These are phyloP conservation scores for Schoenoplectus triqueter DNA, from an alignment of 202 grass and related monocot genomes.

Conservation along the genomic window DNA sequence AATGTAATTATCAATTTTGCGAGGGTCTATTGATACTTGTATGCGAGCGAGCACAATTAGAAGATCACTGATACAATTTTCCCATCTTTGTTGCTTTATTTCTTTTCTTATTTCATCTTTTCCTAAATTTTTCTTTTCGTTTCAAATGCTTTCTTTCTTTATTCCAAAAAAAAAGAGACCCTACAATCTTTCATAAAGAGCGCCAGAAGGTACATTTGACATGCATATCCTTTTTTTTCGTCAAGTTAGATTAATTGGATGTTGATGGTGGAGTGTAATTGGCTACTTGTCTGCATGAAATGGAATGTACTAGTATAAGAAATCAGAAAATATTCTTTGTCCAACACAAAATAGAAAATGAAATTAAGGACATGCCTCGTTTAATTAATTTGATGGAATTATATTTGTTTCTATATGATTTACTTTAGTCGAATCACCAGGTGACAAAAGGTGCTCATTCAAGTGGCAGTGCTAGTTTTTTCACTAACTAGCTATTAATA, in stretches of 20 bases:
- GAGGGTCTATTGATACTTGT: background rate
- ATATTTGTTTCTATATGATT: background rate
- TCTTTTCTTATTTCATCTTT: constrained; percentile 29
- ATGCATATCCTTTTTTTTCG: background rate
- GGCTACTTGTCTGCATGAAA: background rate
- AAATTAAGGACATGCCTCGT: background rate
- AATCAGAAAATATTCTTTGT: background rate
- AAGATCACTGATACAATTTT: background rate
- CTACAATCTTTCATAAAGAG: background rate
- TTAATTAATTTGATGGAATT: background rate
- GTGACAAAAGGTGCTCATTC: too few species aligned
- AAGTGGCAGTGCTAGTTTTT: too few species aligned
- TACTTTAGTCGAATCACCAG: too few species aligned
- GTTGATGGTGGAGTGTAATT: constrained; percentile 14
- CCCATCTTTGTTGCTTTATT: background rate
- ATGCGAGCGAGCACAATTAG: background rate
- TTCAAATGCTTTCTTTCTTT: constrained; percentile 13
- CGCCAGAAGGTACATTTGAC: background rate
- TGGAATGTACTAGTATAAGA: background rate
- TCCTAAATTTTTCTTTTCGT: background rate
- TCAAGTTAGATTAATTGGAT: background rate
- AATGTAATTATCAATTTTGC: background rate
- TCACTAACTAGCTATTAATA: too few species aligned
- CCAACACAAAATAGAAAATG: background rate
- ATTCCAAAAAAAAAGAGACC: background rate